Conservation (phyloP, 2,329 filamentous ascomycete species). For the Periconia sp. region DNA sequence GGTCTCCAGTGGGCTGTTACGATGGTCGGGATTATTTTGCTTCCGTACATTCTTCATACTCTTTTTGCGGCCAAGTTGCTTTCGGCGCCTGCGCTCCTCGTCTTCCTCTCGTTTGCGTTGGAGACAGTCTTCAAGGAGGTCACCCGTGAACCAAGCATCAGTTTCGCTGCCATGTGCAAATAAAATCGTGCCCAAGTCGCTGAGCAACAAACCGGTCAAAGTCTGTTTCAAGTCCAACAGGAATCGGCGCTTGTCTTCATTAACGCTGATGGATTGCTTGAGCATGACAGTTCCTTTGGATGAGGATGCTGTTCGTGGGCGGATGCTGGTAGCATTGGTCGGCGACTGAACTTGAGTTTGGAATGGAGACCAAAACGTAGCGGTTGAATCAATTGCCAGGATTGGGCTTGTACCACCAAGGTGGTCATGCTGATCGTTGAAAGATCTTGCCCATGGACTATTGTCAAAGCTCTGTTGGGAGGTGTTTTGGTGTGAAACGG, state of each 20-base stretch:
- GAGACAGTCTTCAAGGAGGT: conserved; percentile 53
- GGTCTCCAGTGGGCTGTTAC: conserved; percentile 45
- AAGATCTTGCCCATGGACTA: conserved; percentile 64
- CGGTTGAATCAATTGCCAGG: conserved; percentile 71
- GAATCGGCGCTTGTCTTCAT: conserved; percentile 76
- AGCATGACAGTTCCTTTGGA: conserved; percentile 68
- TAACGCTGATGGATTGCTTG: conserved; percentile 56
- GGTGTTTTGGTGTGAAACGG: conserved; percentile 62
- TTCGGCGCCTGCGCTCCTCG: conserved; percentile 44
- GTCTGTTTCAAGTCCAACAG: conserved; percentile 75
- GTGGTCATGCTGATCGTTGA: conserved; percentile 70
- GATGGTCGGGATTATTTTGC: conserved; percentile 34
- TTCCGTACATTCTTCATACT: conserved; percentile 65
- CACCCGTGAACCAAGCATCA: conserved; percentile 76
- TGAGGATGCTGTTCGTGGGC: conserved; percentile 67
- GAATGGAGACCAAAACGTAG: conserved; percentile 89
- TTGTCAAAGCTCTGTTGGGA: conserved; percentile 74
- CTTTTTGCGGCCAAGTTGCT: conserved; percentile 40
- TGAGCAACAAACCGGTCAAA: conserved; percentile 80
- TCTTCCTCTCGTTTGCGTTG: conserved; percentile 42
- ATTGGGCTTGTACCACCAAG: conserved; percentile 69
- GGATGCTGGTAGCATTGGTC: conserved; percentile 61
- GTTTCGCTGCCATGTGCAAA: conserved; percentile 92
- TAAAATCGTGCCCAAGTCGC: conserved; percentile 83
- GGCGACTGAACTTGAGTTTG: conserved; percentile 68